Base-by-base conservation (phyloP, 495 filamentous ascomycete species). In the Hyaloscypha finlandica region DNA sequence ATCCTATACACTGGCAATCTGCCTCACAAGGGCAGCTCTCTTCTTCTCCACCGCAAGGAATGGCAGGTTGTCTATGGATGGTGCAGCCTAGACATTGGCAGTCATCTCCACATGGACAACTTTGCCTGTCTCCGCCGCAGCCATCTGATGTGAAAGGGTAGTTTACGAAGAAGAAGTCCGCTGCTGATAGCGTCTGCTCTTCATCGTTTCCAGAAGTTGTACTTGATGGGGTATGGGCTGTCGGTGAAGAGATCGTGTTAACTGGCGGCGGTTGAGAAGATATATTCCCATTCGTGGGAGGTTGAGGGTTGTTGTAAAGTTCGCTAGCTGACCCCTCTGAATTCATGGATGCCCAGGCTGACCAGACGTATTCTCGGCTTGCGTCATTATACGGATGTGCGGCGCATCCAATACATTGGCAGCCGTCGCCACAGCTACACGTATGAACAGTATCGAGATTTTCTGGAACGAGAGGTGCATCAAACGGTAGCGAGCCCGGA, bases 361-460 rank as follows among this genome's bases (percentile, higher is more conserved):
- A 78, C 12, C 77, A 74, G 39, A 92, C 85, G 71, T 89, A 89
- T 54, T 88, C 80, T 48, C 80, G 79, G n/a, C 88, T 91, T n/a
- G 85, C 83, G 25, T 84, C 77, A 72, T 93, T 93, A 74, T 86
- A 92, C 5, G 90, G 90, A 72, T 93, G 90, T 45, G 83, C 80
- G 29, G 84, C 76, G 71, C 90, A 93, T 25, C 86, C 89, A 30
- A 91, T 70, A 69, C 90, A 93, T 65, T 89, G 78, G 70, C 90
- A 93, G 0, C 79, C 79, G 58, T 88, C 80, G 67, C 92, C 86
- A 74, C 92, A 89, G 70, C 77, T 72, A 76, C 91, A 89, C 12
- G 67, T 63, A 52, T 71, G 69, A 14, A 51, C 42, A 6, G 69
- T 65, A 12, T 69, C 67, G 8, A 68, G 57, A 6, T 37, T 55